Percentiles rank a stretch among this genome's conserved stretches.
These are phyloP conservation scores for Areca catechu DNA, from an alignment of 176 grass and related monocot species.

Conservation along the genomic window DNA sequence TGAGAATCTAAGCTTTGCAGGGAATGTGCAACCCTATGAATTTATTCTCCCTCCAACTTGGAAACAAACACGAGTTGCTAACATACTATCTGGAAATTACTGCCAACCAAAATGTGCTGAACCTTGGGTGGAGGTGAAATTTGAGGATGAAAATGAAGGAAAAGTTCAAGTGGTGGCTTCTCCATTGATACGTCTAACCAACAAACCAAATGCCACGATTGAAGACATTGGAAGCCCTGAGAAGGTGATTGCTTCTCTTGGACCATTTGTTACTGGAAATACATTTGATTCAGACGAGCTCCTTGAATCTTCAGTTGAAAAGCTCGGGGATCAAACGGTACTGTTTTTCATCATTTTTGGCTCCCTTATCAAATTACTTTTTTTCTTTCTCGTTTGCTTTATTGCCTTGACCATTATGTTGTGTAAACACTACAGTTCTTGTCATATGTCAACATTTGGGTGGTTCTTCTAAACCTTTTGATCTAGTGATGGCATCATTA, in stretches of 20 bases:
- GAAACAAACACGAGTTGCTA: constrained; percentile 83
- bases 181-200: constrained; percentile 83
- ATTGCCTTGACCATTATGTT: no score
- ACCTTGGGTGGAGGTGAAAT: constrained; percentile 99
- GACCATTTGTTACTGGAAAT: constrained; percentile 94
- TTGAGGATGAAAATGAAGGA: constrained; percentile 87
- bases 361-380: neutral
- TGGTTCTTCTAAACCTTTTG: no score
- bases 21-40: constrained; percentile 89
- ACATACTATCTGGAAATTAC: constrained; percentile 95
- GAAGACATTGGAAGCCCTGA: constrained; percentile 92
- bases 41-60: constrained; percentile 82
- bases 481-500: no score
- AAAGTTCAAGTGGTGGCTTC: constrained; percentile 88
- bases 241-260: constrained; percentile 74
- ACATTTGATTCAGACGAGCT: constrained; percentile 82
- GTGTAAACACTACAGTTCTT: no score
- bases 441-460: no score
- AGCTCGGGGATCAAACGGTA: constrained; percentile 61
- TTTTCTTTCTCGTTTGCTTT: neutral
- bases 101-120: constrained; percentile 97
- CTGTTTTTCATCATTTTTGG: neutral
- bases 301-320: constrained; percentile 52
- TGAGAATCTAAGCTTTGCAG: constrained; percentile 17
- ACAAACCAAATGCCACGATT: constrained; percentile 78